Percentiles rank a stretch among this genome's conserved stretches.
phyloP scores from a whole-genome alignment of 345 rosid genomes.

The Pistacia vera region DNA sequence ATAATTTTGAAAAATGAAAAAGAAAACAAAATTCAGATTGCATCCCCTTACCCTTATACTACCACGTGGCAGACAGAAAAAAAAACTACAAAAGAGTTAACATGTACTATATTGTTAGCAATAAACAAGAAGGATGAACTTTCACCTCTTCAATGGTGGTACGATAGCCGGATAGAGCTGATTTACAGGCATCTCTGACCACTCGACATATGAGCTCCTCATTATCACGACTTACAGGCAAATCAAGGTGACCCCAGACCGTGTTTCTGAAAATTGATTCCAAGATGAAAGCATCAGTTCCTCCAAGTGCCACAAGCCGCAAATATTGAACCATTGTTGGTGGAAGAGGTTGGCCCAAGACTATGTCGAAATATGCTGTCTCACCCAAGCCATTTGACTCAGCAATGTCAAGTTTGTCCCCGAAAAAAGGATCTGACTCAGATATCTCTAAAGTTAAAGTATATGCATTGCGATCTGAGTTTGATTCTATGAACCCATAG shows the following conservation, averaged over 20 bases:
- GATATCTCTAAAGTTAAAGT: constrained; percentile 78
- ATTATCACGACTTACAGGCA: constrained; percentile 77
- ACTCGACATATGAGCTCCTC: constrained; percentile 89
- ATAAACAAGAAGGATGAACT: constrained; percentile 1
- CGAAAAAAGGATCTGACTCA: constrained; percentile 66
- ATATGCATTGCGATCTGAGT: constrained; percentile 64
- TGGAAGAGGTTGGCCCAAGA: constrained; percentile 71
- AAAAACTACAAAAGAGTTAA: background rate
- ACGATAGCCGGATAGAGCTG: constrained; percentile 73
- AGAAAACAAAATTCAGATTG: background rate
- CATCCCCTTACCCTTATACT: too few species aligned
- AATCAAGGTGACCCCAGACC: constrained; percentile 87
- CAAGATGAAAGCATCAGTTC: constrained; percentile 75
- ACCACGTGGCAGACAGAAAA: background rate
- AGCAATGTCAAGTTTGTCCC: constrained; percentile 84
- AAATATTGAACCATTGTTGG: constrained; percentile 73
- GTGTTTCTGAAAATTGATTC: constrained; percentile 84
- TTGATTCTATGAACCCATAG: constrained; percentile 84
- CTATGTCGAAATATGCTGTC: constrained; percentile 72
- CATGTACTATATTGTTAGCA: background rate
- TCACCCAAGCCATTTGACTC: constrained; percentile 77
- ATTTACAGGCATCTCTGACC: constrained; percentile 77
- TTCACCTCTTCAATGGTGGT: constrained; percentile 85
- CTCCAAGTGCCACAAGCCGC: constrained; percentile 85
- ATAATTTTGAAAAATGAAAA: background rate